Base-by-base conservation (phyloP, 306 rosid species). In the Styphnolobium japonicum region DNA sequence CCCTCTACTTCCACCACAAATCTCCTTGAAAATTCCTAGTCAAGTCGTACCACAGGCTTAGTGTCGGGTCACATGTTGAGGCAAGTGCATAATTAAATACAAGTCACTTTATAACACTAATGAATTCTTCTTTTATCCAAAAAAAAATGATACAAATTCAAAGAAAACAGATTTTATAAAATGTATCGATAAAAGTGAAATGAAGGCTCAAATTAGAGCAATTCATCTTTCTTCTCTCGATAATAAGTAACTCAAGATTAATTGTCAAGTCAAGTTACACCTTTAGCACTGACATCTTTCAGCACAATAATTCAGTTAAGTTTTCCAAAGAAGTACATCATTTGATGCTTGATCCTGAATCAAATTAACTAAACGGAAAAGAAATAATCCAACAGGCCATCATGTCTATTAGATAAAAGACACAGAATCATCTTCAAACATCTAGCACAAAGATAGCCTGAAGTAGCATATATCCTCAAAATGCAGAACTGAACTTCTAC, bases 101-200 rank as follows among this genome's bases (percentile, higher is more conserved):
- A n/a, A n/a, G n/a, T n/a, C n/a, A n/a, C n/a, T n/a, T n/a, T n/a
- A n/a, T n/a, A n/a, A n/a, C n/a, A n/a, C n/a, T n/a, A n/a, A n/a
- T n/a, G n/a, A n/a, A n/a, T n/a, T n/a, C n/a, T n/a, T n/a, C n/a
- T n/a, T n/a, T n/a, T n/a, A n/a, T n/a, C n/a, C n/a, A n/a, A n/a
- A n/a, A n/a, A n/a, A n/a, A n/a, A n/a, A n/a, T n/a, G n/a, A n/a
- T n/a, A 39, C 42, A 29, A 7, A 73, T 70, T 42, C 25, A 72
- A 36, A 48, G 80, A 49, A 70, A 73, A 67, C 36, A 72, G 9
- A 21, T 78, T 48, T 51, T 23, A 42, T 48, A 60, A 33, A 71
- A 6, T 22, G 37, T 16, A 71, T 64, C 43, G 45, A 61, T 42
- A 82, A 42, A 71, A 83, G 15, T 55, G 57, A 71, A 42, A 78